A percentile compares a stretch with the other conserved stretches of the same genome.
phyloP scores from a whole-genome alignment of 805 yeast species.

The Starmerella apis region DNA sequence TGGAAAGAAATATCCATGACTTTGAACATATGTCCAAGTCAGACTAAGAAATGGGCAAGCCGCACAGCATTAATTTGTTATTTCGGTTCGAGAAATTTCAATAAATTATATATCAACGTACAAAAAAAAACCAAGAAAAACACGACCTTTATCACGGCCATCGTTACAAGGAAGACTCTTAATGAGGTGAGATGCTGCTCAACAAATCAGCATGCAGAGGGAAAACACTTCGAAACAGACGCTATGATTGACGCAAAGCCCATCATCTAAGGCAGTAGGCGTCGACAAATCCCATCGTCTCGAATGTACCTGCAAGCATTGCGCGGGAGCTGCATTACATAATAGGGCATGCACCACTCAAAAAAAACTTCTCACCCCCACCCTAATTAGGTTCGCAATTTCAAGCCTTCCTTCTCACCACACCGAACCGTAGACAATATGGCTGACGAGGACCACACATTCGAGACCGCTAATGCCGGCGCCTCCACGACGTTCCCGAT shows the following conservation, averaged over 20 bases:
- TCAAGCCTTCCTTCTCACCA: constrained; percentile 9
- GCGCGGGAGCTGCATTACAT: constrained; percentile 5
- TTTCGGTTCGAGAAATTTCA: too few species aligned
- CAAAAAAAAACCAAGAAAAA: too few species aligned
- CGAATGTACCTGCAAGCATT: background rate
- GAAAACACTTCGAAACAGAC: too few species aligned
- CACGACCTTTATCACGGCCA: too few species aligned
- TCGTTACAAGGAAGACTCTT: background rate
- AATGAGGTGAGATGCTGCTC: too few species aligned
- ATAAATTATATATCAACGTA: too few species aligned
- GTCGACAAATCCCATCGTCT: constrained; percentile 1
- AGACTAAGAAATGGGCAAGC: too few species aligned
- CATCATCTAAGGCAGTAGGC: background rate
- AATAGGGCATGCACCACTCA: constrained; percentile 12
- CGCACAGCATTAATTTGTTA: too few species aligned
- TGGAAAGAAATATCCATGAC: too few species aligned
- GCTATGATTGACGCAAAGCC: background rate
- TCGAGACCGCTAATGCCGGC: constrained; percentile 98
- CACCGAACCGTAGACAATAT: constrained; percentile 22
- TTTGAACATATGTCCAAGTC: too few species aligned
- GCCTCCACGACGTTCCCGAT: constrained; percentile 96
- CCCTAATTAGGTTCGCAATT: constrained; percentile 1
- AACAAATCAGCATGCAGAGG: too few species aligned
- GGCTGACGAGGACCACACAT: constrained; percentile 55
- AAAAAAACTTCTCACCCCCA: constrained; percentile 11